Percentiles rank a stretch among this genome's conserved stretches.
phyloP scores from a whole-genome alignment of 2,329 filamentous ascomycete species.

The Botrytis elliptica region DNA sequence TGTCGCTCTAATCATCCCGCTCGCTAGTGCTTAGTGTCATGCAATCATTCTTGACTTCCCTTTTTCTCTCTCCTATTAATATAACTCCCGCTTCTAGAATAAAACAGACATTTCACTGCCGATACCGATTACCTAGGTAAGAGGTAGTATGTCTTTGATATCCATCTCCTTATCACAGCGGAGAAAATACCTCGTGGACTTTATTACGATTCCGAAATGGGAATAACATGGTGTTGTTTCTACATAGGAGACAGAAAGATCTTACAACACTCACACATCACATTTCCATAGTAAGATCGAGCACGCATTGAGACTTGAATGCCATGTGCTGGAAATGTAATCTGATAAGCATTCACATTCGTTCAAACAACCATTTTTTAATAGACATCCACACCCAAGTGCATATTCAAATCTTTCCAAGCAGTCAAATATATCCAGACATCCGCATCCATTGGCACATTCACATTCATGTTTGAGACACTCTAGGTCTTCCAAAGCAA shows the following conservation, averaged over 20 bases:
- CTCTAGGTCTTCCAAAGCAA: background rate
- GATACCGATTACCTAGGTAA: background rate
- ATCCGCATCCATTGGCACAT: background rate
- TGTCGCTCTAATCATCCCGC: slow-evolving; percentile 15
- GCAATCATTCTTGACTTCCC: slow-evolving; percentile 2
- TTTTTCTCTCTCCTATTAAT: background rate
- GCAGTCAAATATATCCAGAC: background rate
- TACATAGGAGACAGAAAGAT: background rate
- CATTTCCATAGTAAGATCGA: background rate
- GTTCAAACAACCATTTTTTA: background rate
- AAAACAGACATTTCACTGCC: background rate
- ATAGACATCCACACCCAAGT: background rate
- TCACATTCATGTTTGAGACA: background rate
- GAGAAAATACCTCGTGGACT: background rate
- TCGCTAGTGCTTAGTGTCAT: slow-evolving; percentile 18
- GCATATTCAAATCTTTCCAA: background rate
- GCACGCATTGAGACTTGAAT: background rate
- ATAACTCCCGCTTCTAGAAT: slow-evolving; percentile 12
- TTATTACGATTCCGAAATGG: too few relatives aligned
- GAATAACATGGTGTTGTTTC: background rate
- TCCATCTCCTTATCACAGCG: background rate
- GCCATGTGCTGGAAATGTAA: background rate
- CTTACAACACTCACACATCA: background rate
- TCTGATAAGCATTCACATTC: background rate
- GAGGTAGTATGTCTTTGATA: too few relatives aligned